Base-by-base conservation (phyloP, 2,329 filamentous ascomycete genomes). In the Trichocomaceae sp. region DNA sequence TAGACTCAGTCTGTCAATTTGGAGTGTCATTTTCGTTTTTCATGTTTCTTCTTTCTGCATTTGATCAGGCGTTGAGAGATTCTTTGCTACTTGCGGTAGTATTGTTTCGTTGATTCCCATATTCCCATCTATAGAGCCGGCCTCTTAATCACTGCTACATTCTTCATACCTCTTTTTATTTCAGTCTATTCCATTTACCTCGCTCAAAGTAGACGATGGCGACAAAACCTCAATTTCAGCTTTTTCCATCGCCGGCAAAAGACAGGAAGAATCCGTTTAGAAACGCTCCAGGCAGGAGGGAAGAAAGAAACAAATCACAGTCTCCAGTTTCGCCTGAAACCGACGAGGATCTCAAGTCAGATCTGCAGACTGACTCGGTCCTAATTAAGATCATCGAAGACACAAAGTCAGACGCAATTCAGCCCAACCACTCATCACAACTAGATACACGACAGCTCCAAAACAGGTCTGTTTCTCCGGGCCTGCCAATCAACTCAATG, bases 401-500 rank as follows among this genome's bases (percentile, higher is more conserved):
- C n/a, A 56, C 54, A 20, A 56, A 56, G 5, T 52, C 54, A 9
- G 54, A 47, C 23, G 50, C 44, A 12, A 52, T 56, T 23, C 48
- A 56, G 20, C 42, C 51, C 19, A 41, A n/a, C 5, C 19, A 39
- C 7, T 35, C 22, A n/a, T 31, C 15, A 20, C 48, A 39, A 49
- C 42, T 42, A 22, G 12, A 17, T n/a, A 31, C 35, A 12, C 42
- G 31, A 29, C 54, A 26, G 29, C 48, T 48, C 20, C 35, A 51
- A 3, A 61, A 44, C 15, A 58, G 61, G 22, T 62, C 63, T 12
- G 42, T 61, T 23, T 67, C 72, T 3, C 69, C 71, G 0, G 60
- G 66, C 2, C 56, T 68, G 20, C 71, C 71, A 10, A 75, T 77
- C 59, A 69, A 62, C 55, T 76, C 75, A 4, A 76, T 76, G 58